Conservation (phyloP, 2,329 filamentous ascomycete species). For the Rhytidhysteron rufulum region DNA sequence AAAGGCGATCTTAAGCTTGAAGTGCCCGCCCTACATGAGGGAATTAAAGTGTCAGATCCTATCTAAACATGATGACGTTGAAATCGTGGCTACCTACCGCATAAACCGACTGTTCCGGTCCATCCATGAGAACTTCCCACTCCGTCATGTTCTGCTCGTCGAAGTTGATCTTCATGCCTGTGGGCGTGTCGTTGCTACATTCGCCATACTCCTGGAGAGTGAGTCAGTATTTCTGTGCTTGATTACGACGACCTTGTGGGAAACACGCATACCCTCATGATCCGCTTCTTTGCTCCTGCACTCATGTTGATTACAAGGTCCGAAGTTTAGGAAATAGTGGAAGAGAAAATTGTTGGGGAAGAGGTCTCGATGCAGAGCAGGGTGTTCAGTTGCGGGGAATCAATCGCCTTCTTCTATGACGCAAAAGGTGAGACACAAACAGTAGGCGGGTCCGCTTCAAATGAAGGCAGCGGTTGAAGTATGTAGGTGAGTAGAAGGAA, state of each 20-base stretch:
- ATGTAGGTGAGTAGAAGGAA: too few species aligned
- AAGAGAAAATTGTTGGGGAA: too few species aligned
- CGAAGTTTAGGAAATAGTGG: background rate
- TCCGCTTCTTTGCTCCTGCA: slow-evolving; percentile 41
- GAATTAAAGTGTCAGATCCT: too few species aligned
- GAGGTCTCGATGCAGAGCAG: too few species aligned
- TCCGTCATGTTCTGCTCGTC: slow-evolving; percentile 64
- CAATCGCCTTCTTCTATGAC: too few species aligned
- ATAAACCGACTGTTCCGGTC: slow-evolving; percentile 62
- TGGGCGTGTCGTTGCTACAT: slow-evolving; percentile 31
- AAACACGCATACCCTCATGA: slow-evolving; percentile 38
- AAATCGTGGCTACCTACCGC: slow-evolving; percentile 58
- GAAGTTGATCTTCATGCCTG: slow-evolving; percentile 40
- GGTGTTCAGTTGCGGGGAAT: too few species aligned
- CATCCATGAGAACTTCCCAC: slow-evolving; percentile 66
- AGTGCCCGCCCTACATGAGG: slow-evolving; percentile 60
- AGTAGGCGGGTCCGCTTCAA: too few species aligned
- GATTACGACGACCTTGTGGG: background rate
- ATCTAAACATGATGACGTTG: too few species aligned
- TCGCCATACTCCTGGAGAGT: slow-evolving; percentile 30
- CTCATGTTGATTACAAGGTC: slow-evolving; percentile 18
- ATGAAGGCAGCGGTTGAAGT: too few species aligned
- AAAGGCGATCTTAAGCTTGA: slow-evolving; percentile 68
- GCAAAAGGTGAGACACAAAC: too few species aligned
- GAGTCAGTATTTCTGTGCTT: too few species aligned